These are phyloP conservation scores for Neoscytalidium dimidiatum DNA, from an alignment of 2,329 filamentous ascomycete genomes.

Conservation along the genomic window DNA sequence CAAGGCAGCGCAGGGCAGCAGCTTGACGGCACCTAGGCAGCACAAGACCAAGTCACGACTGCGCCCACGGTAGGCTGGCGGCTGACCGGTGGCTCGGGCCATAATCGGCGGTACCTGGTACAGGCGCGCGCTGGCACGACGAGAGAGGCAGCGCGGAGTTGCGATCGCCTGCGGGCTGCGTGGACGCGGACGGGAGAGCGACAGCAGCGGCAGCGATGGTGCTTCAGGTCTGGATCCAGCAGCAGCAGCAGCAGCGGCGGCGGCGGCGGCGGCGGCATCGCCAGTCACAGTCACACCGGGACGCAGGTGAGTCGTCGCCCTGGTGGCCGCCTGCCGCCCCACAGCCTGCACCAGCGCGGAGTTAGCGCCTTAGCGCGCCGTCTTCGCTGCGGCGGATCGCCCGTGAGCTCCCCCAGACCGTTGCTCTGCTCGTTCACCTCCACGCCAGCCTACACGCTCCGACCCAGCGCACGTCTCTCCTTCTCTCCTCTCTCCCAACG, in stretches of 20 bases:
- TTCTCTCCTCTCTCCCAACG: conserved; percentile 1
- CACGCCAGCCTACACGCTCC: conserved; percentile 9
- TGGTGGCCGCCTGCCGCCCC: conserved; percentile 8
- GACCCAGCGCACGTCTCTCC: conserved; percentile 14
- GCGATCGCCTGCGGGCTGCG: not conserved
- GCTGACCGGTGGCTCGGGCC: conserved; percentile 1
- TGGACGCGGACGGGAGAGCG: conserved; percentile 5
- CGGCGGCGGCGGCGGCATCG: no score
- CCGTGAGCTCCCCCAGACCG: conserved; percentile 15
- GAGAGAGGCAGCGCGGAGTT: no score
- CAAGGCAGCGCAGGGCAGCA: no score
- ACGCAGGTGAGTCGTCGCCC: conserved; percentile 8
- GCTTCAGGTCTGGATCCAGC: not conserved
- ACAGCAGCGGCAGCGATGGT: conserved; percentile 1
- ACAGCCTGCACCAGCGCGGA: conserved; percentile 6
- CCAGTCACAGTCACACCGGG: not conserved
- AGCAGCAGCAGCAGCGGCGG: no score
- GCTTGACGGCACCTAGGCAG: not conserved
- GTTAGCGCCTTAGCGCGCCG: conserved; percentile 12
- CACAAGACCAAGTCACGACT: conserved; percentile 15
- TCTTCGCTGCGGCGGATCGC: conserved; percentile 8
- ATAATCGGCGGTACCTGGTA: conserved; percentile 2
- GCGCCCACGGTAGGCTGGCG: not conserved
- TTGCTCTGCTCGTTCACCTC: conserved; percentile 16
- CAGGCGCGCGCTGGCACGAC: not conserved